Conservation (phyloP, 2,329 filamentous ascomycete species). For the Fusarium mangiferae region DNA sequence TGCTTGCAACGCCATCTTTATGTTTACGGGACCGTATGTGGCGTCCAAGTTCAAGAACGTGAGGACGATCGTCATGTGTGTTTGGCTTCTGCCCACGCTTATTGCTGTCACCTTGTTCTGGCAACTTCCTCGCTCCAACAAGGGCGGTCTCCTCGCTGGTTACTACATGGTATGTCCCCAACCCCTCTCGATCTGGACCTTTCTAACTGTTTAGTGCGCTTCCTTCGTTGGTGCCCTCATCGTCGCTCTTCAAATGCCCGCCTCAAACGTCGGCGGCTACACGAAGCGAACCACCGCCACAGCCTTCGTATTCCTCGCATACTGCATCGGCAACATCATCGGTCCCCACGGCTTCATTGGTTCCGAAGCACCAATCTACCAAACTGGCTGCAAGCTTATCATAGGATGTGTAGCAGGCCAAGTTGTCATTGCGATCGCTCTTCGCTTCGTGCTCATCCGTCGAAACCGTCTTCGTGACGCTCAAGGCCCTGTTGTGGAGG, state of each 20-base stretch:
- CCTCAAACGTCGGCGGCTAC: conserved; percentile 60
- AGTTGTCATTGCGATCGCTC: conserved; percentile 25
- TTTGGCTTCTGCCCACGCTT: conserved; percentile 63
- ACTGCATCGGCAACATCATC: conserved; percentile 50
- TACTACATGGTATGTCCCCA: conserved; percentile 58
- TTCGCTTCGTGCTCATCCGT: conserved; percentile 39
- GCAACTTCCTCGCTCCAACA: conserved; percentile 55
- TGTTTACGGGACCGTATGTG: conserved; percentile 62
- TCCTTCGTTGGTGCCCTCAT: conserved; percentile 64
- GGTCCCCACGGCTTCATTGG: conserved; percentile 54
- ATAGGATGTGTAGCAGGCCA: conserved; percentile 41
- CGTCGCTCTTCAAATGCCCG: conserved; percentile 63
- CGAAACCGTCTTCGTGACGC: conserved; percentile 41
- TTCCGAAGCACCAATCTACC: conserved; percentile 59
- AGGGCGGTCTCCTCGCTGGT: conserved; percentile 60
- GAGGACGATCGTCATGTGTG: conserved; percentile 62
- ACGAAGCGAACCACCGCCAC: conserved; percentile 59
- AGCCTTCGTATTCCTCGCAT: conserved; percentile 59
- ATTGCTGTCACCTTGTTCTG: conserved; percentile 61
- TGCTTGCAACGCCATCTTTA: conserved; percentile 63
- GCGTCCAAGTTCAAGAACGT: conserved; percentile 62
- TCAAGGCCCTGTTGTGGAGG: conserved; percentile 32
- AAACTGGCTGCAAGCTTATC: conserved; percentile 60
- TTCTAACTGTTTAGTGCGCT: conserved; percentile 40
- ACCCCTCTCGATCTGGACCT: fast-evolving